Conservation (phyloP, 768 basidiomycete genomes). For the Coprinopsis sp. region DNA sequence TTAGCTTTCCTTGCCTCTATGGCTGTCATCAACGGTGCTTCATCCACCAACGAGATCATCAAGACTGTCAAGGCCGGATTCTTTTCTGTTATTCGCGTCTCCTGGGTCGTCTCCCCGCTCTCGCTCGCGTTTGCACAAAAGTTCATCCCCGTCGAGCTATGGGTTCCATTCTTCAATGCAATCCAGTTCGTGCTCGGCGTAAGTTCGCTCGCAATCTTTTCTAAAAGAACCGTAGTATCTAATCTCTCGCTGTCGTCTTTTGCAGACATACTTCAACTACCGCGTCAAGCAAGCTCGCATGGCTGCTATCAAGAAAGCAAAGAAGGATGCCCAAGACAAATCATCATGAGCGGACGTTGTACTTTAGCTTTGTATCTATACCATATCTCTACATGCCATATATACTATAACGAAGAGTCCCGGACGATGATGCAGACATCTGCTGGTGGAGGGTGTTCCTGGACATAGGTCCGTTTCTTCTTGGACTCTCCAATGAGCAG, state of each 20-base stretch:
- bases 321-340: constrained; percentile 25
- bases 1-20: constrained; percentile 77
- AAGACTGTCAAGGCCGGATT: constrained; percentile 71
- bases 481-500: constrained; percentile 11
- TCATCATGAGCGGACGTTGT: not conserved
- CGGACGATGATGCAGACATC: constrained; percentile 31
- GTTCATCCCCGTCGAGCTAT: constrained; percentile 78
- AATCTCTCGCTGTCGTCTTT: constrained; percentile 4
- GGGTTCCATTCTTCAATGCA: constrained; percentile 85
- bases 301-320: constrained; percentile 48
- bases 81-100: constrained; percentile 69
- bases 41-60: constrained; percentile 55
- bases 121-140: constrained; percentile 74
- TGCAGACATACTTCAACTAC: constrained; percentile 69
- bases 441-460: constrained; percentile 23
- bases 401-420: constrained; percentile 16
- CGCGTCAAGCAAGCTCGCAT: constrained; percentile 61
- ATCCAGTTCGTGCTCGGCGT: constrained; percentile 77
- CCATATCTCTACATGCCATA: too few species aligned
- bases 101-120: constrained; percentile 75
- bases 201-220: constrained; percentile 21
- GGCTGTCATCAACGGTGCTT: constrained; percentile 81
- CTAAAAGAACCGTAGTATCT: too few species aligned
- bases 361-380: constrained; percentile 5
- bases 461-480: constrained; percentile 29